Base-by-base conservation (phyloP, 208 protist species). In the Acanthamoeba quina region DNA sequence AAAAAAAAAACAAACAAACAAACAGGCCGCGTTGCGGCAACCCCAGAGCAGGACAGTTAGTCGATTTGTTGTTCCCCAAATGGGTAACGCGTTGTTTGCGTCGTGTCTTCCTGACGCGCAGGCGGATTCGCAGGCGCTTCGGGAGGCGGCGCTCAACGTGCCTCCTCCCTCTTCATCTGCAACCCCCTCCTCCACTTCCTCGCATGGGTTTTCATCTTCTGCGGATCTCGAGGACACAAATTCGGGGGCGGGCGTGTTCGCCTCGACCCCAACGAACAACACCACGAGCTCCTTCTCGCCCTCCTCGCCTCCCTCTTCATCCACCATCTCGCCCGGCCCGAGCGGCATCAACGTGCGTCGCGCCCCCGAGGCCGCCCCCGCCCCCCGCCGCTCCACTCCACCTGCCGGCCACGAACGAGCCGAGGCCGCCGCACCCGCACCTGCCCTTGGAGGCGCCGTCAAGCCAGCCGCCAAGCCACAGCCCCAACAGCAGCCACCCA, bases 331-430 rank as follows among this genome's bases (percentile, higher is more conserved):
- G 7, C 19, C 72, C 17, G 37, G 26, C 72, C 13, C 37, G 0
- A 26, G 41, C 72, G 21, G 41, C 72, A 80, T 80, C 72, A 80
- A 80, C 72, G 72, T 80, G 41, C 72, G 72, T 26, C 72, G 72
- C 41, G 72, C 72, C 15, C 37, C 72, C 24, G 62, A 29, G 37
- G 44, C 72, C 5, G 37, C 37, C 24, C 72, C 72, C 37, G 72
- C 72, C 34, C 37, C 72, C 9, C 72, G 31, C 13, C 60, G 60
- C 60, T 60, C 37, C 3, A 56, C 52, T 11, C 52, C 52, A 6
- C 52, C 60, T 9, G 60, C 60, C 15, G 60, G 60, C 24, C 62
- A 31, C 62, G n/a, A 70, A 15, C 62, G 62, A 70, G 62, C n/a
- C 5, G 62, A 29, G 10, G 62, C 56, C 13, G 6, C 56, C 19